These are phyloP conservation scores for Russula compacta DNA, from an alignment of 768 basidiomycete genomes.

Conservation along the genomic window DNA sequence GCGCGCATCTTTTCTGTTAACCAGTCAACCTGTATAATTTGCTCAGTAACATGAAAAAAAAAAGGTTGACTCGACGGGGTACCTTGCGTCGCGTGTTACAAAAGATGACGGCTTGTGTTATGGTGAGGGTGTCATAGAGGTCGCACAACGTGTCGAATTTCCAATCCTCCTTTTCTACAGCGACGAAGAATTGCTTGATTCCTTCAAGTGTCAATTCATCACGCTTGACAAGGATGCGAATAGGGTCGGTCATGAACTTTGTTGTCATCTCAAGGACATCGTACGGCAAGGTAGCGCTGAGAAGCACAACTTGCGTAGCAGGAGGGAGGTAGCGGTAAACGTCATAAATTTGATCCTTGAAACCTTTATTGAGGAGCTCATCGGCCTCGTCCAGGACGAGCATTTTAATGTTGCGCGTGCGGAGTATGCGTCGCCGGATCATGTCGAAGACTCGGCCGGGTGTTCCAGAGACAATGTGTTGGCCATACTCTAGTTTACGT, in stretches of 20 bases:
- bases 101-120: slow-evolving; percentile 98
- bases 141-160: slow-evolving; percentile 98
- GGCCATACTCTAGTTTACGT: slow-evolving; percentile 92
- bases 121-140: slow-evolving; percentile 95
- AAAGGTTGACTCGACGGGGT: slow-evolving; percentile 12
- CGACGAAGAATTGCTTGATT: slow-evolving; percentile 96
- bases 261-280: slow-evolving; percentile 99
- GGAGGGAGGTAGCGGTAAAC: slow-evolving; percentile 96
- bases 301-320: slow-evolving; percentile 91
- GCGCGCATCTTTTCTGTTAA: slow-evolving; percentile 96
- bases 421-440: slow-evolving; percentile 88
- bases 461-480: slow-evolving; percentile 95
- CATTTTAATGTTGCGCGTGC: slow-evolving; percentile 98
- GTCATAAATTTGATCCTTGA: slow-evolving; percentile 99
- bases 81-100: slow-evolving; percentile 98
- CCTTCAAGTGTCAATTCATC: slow-evolving; percentile 96
- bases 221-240: slow-evolving; percentile 97
- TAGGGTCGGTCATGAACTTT: slow-evolving; percentile 99
- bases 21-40: slow-evolving; percentile 73
- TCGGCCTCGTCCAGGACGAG: slow-evolving; percentile 92
- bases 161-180: slow-evolving; percentile 99
- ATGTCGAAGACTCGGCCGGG: slow-evolving; percentile 98
- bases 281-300: slow-evolving; percentile 92
- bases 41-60: neutral
- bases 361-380: slow-evolving; percentile 93